Conservation (phyloP, 2,329 filamentous ascomycete genomes). For the Penicillium sp. region DNA sequence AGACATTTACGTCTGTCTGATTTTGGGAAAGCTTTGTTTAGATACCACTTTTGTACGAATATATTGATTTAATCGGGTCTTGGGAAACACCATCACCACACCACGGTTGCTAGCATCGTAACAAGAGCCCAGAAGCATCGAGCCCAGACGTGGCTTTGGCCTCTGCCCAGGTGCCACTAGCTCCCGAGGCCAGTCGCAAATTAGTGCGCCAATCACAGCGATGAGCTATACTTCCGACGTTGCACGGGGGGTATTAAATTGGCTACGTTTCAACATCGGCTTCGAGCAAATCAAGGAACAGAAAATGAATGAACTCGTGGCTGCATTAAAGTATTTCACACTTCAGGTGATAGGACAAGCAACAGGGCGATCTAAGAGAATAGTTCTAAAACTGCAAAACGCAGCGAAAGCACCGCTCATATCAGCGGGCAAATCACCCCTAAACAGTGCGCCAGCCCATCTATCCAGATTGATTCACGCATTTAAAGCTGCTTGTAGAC, state of each 20-base stretch:
- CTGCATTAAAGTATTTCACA: slow-evolving; percentile 13
- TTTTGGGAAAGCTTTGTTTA: not conserved
- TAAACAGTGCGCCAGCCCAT: slow-evolving; percentile 16
- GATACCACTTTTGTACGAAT: not conserved
- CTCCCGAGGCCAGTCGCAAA: not conserved
- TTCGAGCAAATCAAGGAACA: not conserved
- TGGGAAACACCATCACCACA: not conserved
- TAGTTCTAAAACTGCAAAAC: slow-evolving; percentile 5
- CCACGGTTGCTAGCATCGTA: not conserved
- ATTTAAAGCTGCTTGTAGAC: slow-evolving; percentile 52
- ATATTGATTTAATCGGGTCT: not conserved
- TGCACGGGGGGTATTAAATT: not conserved
- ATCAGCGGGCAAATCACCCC: not conserved
- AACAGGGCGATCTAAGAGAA: slow-evolving; percentile 10
- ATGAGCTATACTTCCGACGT: not conserved
- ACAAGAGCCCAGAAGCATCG: not conserved
- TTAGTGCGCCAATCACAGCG: slow-evolving; percentile 7
- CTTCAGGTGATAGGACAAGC: slow-evolving; percentile 4
- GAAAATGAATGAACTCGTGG: slow-evolving; percentile 12
- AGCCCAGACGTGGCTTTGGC: slow-evolving; percentile 6
- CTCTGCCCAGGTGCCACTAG: not conserved
- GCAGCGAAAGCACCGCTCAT: not conserved
- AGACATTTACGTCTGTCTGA: slow-evolving; percentile 14
- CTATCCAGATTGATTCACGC: slow-evolving; percentile 11
- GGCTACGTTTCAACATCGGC: not conserved